Conservation (phyloP, 2,329 filamentous ascomycete genomes). For the Scytalidium sp. region DNA sequence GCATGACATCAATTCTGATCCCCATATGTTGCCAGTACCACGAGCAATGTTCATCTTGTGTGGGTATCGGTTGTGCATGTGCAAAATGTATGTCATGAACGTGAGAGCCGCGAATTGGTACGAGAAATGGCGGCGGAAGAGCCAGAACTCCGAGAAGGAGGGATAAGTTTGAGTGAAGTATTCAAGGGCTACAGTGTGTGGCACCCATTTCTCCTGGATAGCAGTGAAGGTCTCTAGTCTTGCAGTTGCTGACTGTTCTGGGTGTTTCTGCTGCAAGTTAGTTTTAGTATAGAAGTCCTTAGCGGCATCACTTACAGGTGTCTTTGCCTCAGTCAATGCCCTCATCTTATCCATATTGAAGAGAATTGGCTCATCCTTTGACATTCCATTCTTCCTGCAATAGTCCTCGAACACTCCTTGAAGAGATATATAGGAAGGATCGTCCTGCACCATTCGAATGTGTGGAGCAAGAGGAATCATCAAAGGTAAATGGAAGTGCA, state of each 20-base stretch:
- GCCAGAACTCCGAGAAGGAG: slow-evolving; percentile 91
- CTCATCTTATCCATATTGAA: slow-evolving; percentile 95
- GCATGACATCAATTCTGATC: slow-evolving; percentile 86
- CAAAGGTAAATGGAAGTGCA: slow-evolving; percentile 93
- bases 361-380: slow-evolving; percentile 92
- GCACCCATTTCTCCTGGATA: slow-evolving; percentile 92
- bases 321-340: slow-evolving; percentile 61
- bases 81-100: slow-evolving; percentile 98
- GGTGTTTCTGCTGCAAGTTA: slow-evolving; percentile 52
- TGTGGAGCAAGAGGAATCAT: slow-evolving; percentile 95
- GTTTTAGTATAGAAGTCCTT: slow-evolving; percentile 23
- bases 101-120: slow-evolving; percentile 94
- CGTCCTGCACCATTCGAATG: slow-evolving; percentile 93
- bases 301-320: slow-evolving; percentile 9
- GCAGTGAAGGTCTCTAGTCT: slow-evolving; percentile 90
- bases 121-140: slow-evolving; percentile 95
- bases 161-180: slow-evolving; percentile 90
- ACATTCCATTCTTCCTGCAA: slow-evolving; percentile 80
- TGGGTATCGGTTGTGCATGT: slow-evolving; percentile 93
- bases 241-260: slow-evolving; percentile 68
- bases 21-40: slow-evolving; percentile 90
- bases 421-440: slow-evolving; percentile 88
- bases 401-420: slow-evolving; percentile 97
- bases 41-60: slow-evolving; percentile 93
- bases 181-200: slow-evolving; percentile 75